A percentile compares a stretch with the other conserved stretches of the same genome.
Evolutionary conservation across 1,139 yeast species (phyloP).

Genomic region (Saccharomyces hybrid): DNA sequence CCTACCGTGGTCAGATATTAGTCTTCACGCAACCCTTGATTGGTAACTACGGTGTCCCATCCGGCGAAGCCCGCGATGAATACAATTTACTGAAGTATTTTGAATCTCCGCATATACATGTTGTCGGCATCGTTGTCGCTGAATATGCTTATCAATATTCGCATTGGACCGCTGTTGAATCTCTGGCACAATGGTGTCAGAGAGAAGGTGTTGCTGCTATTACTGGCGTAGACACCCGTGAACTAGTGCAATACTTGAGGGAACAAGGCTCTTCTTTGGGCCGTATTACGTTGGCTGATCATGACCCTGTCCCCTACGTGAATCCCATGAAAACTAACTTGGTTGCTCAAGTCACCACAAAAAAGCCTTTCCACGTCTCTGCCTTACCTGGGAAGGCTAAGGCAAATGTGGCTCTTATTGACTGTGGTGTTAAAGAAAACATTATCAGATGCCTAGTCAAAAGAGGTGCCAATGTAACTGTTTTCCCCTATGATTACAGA

Average conservation of each 20-base stretch:
- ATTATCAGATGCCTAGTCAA: slow-evolving; percentile 86
- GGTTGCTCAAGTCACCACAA: slow-evolving; percentile 91
- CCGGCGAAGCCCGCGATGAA: slow-evolving; percentile 70
- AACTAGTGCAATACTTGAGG: slow-evolving; percentile 83
- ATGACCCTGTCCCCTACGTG: slow-evolving; percentile 51
- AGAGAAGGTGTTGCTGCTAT: slow-evolving; percentile 95
- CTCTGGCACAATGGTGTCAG: slow-evolving; percentile 90
- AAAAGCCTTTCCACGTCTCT: slow-evolving; percentile 86
- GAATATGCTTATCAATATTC: slow-evolving; percentile 93
- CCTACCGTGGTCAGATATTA: slow-evolving; percentile 90
- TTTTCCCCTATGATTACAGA: slow-evolving; percentile 92
- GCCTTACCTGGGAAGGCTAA: slow-evolving; percentile 26
- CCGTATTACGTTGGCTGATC: slow-evolving; percentile 81
- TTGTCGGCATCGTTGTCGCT: slow-evolving; percentile 92
- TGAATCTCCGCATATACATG: slow-evolving; percentile 86
- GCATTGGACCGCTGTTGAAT: slow-evolving; percentile 98
- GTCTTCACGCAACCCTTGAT: slow-evolving; percentile 95
- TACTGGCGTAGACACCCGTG: slow-evolving; percentile 95
- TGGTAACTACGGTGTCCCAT: slow-evolving; percentile 97
- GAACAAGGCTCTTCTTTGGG: slow-evolving; percentile 94
- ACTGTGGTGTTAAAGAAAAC: slow-evolving; percentile 97
- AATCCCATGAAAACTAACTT: slow-evolving; percentile 78
- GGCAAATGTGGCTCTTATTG: slow-evolving; percentile 82
- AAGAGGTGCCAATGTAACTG: slow-evolving; percentile 94
- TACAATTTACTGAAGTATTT: slow-evolving; percentile 79